Conservation (phyloP, 371 early-diverging fungal genomes). For the Mucor racemosus region DNA sequence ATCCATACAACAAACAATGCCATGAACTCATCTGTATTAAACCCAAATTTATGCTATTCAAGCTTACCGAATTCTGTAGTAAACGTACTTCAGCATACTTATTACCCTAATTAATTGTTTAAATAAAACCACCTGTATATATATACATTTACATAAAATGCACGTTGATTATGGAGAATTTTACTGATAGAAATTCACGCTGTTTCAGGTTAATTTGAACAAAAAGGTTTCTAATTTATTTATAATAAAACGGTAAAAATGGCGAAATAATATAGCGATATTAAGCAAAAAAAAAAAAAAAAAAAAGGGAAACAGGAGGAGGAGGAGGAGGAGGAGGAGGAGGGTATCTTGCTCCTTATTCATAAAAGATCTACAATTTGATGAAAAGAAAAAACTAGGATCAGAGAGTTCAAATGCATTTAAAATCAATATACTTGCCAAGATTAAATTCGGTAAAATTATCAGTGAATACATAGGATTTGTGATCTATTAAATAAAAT, state of each 20-base stretch:
- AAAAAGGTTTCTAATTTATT: background rate
- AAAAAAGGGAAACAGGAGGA: too few species aligned
- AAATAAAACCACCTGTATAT: background rate
- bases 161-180: too few species aligned
- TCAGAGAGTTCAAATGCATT: conserved; percentile 17
- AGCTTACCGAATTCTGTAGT: background rate
- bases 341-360: background rate
- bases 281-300: too few species aligned
- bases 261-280: too few species aligned
- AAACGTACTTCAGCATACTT: background rate
- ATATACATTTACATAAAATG: too few species aligned
- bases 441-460: conserved; percentile 4
- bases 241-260: too few species aligned
- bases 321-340: too few species aligned
- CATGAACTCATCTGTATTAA: background rate
- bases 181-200: too few species aligned
- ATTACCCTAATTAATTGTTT: background rate
- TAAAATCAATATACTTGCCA: conserved; percentile 22
- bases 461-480: background rate
- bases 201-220: background rate
- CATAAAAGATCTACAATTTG: conserved; percentile 16
- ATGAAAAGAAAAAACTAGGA: conserved; percentile 21
- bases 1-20: background rate
- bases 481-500: conserved; percentile 4
- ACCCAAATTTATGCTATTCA: background rate